A percentile compares a stretch with the other conserved stretches of the same genome.
phyloP scores from a whole-genome alignment of 164 flowering plant species.

The Aristolochia fimbriata region DNA sequence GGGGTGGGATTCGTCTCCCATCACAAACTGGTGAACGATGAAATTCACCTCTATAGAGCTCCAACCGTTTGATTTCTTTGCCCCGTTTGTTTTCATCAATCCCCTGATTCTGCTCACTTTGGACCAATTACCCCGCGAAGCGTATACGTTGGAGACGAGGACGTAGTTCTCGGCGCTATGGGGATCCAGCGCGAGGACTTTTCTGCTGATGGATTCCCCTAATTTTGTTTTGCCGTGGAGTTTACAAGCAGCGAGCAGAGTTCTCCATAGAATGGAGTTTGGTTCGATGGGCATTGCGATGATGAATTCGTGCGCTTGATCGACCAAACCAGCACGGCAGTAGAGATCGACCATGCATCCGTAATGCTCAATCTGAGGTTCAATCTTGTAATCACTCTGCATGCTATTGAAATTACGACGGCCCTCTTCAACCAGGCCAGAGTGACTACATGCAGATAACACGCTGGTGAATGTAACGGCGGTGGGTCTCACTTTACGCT shows the following conservation, averaged over 20 bases:
- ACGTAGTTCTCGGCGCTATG: constrained; percentile 6
- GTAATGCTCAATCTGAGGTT: constrained; percentile 20
- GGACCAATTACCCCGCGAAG: constrained; percentile 2
- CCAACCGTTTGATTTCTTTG: constrained; percentile 1
- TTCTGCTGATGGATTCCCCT: background rate
- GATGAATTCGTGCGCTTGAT: constrained; percentile 9
- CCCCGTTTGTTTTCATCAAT: constrained; percentile 1
- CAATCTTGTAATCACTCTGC: constrained; percentile 8
- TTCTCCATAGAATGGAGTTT: constrained; percentile 12
- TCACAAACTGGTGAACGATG: constrained; percentile 9
- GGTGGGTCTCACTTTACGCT: constrained; percentile 9
- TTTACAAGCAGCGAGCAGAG: constrained; percentile 11
- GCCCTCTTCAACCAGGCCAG: constrained; percentile 17
- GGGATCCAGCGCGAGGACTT: constrained; percentile 5
- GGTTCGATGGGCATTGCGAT: constrained; percentile 13
- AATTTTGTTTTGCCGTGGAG: constrained; percentile 1
- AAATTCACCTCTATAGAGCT: constrained; percentile 7
- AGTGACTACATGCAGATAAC: constrained; percentile 20
- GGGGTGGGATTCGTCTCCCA: constrained; percentile 10
- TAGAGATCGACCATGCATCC: constrained; percentile 25
- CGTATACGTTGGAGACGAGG: constrained; percentile 6
- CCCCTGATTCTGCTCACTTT: constrained; percentile 1
- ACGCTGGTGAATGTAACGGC: constrained; percentile 19
- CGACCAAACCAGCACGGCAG: constrained; percentile 15
- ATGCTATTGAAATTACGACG: constrained; percentile 8